These are phyloP conservation scores for Pulveroboletus sp. DNA, from an alignment of 768 basidiomycete species.

Conservation along the genomic window DNA sequence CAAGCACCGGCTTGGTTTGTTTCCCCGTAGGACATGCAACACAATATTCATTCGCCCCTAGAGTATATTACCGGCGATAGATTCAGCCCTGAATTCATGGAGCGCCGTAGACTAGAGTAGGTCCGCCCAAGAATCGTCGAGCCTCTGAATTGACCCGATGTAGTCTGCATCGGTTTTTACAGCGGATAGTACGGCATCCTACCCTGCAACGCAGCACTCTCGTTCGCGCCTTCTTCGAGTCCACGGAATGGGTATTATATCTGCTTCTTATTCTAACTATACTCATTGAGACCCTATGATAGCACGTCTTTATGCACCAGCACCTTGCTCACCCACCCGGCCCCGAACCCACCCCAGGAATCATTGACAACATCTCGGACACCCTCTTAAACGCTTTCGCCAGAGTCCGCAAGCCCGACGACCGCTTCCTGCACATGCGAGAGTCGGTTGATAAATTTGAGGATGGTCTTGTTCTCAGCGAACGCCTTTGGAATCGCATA, in stretches of 20 bases:
- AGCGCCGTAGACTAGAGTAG: conserved; percentile 83
- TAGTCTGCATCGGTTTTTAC: conserved; percentile 89
- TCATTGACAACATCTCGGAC: conserved; percentile 95
- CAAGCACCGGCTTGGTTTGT: conserved; percentile 91
- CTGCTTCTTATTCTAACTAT: neutral
- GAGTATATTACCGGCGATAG: conserved; percentile 98
- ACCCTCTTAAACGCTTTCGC: conserved; percentile 95
- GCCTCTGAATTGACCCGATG: conserved; percentile 2
- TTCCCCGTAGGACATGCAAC: neutral
- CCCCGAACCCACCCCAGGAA: conserved; percentile 70
- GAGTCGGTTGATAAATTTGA: conserved; percentile 95
- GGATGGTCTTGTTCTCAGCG: conserved; percentile 80
- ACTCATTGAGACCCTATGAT: conserved; percentile 8
- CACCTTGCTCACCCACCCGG: conserved; percentile 89
- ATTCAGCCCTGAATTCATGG: conserved; percentile 97
- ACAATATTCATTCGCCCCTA: conserved; percentile 29
- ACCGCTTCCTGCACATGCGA: conserved; percentile 89
- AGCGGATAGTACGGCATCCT: conserved; percentile 89
- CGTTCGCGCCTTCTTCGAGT: conserved; percentile 92
- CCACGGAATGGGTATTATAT: conserved; percentile 90
- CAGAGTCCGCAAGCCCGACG: conserved; percentile 94
- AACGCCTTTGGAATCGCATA: conserved; percentile 75
- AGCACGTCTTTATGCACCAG: conserved; percentile 98
- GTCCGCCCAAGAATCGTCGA: conserved; percentile 24
- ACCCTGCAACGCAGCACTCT: conserved; percentile 89